Base-by-base conservation (phyloP, 768 basidiomycete species). In the Fistulinella prunicolor region DNA sequence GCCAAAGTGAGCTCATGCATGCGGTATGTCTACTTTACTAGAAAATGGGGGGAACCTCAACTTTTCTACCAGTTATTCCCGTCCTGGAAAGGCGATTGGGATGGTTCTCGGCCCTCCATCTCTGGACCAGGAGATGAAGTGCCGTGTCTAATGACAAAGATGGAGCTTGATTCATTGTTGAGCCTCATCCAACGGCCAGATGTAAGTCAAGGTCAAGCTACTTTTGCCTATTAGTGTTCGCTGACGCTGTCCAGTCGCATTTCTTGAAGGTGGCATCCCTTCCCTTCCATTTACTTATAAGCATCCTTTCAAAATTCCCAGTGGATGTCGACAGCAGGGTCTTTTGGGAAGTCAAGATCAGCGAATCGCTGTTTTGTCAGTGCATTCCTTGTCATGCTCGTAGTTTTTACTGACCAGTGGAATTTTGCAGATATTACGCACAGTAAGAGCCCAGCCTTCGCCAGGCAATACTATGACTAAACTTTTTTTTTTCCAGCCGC, bases 201-300 rank as follows among this genome's bases (percentile, higher is more conserved):
- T 63, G 89, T 88, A 59, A 61, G 84, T 66, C 5, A 10, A 28
- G 26, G 10, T 6, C 10, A 8, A 32, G 39, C 41, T 53, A n/a
- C 8, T 28, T 45, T 30, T 6, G 28, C 23, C 38, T 9, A 39
- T 7, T 14, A 21, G 29, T 23, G 8, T 13, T 47, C 34, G 47
- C 36, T 71, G n/a, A 64, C 42, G 16, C 9, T 42, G 30, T 50
- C 17, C 2, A 91, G 87, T 84, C 87, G 16, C 90, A 89, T 62
- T 93, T 92, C 73, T 72, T 93, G 57, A 93, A 93, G 70, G 86
- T 86, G 22, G 84, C 89, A 3, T 83, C 80, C 3, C 74, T 93
- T 37, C 90, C 90, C 0, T 91, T 87, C 72, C 80, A 90, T 62
- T 81, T 78, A n/a, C 74, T 93, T 38, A 75, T 83, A 50, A 85